Evolutionary conservation across 2,329 filamentous ascomycete genomes (phyloP), one percentile per base, ranked within the genome.

Genomic region (Grosmannia clavigera): DNA sequence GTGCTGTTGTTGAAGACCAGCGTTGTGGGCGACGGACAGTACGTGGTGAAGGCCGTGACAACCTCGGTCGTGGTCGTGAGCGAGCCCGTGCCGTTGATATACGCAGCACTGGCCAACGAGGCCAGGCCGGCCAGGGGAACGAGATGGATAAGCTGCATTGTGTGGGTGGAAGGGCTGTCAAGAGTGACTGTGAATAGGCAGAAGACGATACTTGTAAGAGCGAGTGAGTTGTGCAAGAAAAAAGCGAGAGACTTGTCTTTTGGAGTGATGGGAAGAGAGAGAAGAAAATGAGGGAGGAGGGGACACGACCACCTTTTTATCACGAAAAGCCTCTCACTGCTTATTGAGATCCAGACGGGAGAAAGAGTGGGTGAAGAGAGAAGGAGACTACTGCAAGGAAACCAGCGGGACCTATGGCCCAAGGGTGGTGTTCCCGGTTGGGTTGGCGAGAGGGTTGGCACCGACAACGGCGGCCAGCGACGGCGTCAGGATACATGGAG

Each of bases 1-100:
- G 81, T 86, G 79, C 86, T 87, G 75, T 85, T 87, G 72, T 81
- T 77, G 74, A 73, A 77, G 70, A 78, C 79, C 74, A 86, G 77
- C 68, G 80, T 81, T 67, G 86, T 89, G 65, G 86, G 73, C 66
- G 70, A 76, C n/a, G 87, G 85, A 83, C 87, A 90, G 82, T 79
- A 88, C 70, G 86, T 90, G 74, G 80, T 84, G 77, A 81, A 82
- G 61, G 75, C 73, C 61, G 82, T 83, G 64, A 89, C 80, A 65
- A 83, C 75, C 31, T 58, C 11, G 40, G 64, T 65, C 55, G 61
- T 58, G 27, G 63, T 64, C 51, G 29, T 22, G 35, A 9, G 16
- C 14, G 43, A 33, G 58, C 16, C 38, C 38, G 38, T 40, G 12
- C 3, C 3, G 38, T 40, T 19, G n/a, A 16, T 35, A 40, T 4